These are phyloP conservation scores for Peronospora belbahrii DNA, from an alignment of 352 stramenopile species.

Conservation along the genomic window DNA sequence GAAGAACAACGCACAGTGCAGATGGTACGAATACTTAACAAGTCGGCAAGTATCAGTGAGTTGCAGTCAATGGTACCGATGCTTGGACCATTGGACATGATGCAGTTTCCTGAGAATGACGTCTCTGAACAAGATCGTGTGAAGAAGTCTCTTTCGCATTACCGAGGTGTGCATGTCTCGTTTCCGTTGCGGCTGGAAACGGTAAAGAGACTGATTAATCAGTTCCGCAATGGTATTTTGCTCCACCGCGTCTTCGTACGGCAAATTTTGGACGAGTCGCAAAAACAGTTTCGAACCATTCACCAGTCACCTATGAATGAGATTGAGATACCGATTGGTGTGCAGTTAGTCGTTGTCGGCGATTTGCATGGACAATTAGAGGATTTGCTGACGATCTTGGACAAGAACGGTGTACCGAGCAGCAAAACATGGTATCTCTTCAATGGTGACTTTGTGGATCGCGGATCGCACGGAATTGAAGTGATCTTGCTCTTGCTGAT, in stretches of 20 bases:
- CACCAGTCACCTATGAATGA: conserved; percentile 59
- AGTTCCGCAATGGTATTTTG: conserved; percentile 79
- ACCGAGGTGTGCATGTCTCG: conserved; percentile 60
- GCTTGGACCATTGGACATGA: conserved; percentile 59
- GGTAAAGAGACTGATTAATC: conserved; percentile 74
- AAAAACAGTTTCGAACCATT: conserved; percentile 43
- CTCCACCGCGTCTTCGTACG: conserved; percentile 71
- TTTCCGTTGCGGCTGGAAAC: conserved; percentile 73
- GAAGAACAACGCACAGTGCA: conserved; percentile 79
- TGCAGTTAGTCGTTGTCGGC: conserved; percentile 87
- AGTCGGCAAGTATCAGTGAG: conserved; percentile 73
- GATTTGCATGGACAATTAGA: conserved; percentile 91
- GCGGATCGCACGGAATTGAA: conserved; percentile 88
- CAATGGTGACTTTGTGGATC: conserved; percentile 95
- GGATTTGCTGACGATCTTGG: conserved; percentile 91
- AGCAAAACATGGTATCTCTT: conserved; percentile 90
- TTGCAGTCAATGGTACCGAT: conserved; percentile 73
- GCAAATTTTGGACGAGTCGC: conserved; percentile 62
- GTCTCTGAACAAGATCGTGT: conserved; percentile 51
- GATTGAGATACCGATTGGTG: conserved; percentile 67
- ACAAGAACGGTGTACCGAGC: conserved; percentile 85
- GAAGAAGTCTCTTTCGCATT: conserved; percentile 53
- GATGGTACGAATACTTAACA: conserved; percentile 83
- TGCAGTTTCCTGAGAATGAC: conserved; percentile 40
- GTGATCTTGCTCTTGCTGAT: conserved; percentile 84